These are phyloP conservation scores for Chlorella vulgaris DNA, from an alignment of 139 green algal genomes.

Conservation along the genomic window DNA sequence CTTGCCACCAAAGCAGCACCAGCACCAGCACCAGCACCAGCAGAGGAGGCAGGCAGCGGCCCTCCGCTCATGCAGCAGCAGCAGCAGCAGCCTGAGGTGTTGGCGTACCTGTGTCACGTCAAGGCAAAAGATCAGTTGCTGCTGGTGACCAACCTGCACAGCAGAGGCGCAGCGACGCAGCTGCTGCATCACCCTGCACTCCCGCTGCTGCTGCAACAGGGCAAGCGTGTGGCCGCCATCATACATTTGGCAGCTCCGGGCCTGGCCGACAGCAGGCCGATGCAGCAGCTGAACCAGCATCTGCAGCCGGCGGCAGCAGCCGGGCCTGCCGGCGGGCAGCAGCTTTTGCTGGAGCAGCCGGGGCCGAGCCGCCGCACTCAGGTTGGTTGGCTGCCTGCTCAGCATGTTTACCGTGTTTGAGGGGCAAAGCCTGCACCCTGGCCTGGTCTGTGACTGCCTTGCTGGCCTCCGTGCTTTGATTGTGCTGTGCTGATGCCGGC, in stretches of 20 bases:
- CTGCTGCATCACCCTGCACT: slow-evolving; percentile 49
- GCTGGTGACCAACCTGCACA: slow-evolving; percentile 40
- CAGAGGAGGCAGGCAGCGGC: not conserved
- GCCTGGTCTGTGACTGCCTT: not conserved
- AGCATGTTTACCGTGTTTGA: not conserved
- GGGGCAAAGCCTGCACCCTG: no score
- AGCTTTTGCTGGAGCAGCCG: slow-evolving; percentile 17
- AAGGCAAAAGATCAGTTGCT: slow-evolving; percentile 36
- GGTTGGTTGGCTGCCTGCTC: not conserved
- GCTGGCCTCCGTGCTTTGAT: not conserved
- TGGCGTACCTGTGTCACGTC: slow-evolving; percentile 43
- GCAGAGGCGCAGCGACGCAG: slow-evolving; percentile 1
- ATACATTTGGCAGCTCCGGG: slow-evolving; percentile 38
- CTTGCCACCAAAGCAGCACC: not conserved
- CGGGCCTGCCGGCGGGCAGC: not conserved
- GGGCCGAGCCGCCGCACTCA: not conserved
- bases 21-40: not conserved
- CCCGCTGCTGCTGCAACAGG: slow-evolving; percentile 21
- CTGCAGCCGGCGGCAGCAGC: slow-evolving; percentile 2
- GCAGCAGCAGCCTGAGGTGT: slow-evolving; percentile 14
- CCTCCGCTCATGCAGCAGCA: not conserved
- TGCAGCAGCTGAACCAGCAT: slow-evolving; percentile 48
- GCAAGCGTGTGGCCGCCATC: slow-evolving; percentile 31
- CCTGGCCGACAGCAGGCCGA: slow-evolving; percentile 3
- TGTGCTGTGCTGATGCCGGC: not conserved